These are phyloP conservation scores for Cryptomeria japonica DNA, from an alignment of 75 land plant genomes.

Conservation along the genomic window DNA sequence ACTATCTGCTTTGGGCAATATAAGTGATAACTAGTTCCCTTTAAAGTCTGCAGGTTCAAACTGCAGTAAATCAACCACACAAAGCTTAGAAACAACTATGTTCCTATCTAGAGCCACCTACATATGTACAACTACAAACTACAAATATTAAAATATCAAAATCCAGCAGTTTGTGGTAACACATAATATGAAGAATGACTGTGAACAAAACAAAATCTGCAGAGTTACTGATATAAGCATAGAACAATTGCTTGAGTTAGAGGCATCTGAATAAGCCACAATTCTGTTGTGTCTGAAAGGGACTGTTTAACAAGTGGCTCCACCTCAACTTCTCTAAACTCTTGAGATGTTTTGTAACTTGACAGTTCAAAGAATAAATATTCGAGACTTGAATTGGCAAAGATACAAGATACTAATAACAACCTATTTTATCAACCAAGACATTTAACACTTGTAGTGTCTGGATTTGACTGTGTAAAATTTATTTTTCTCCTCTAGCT, in stretches of 20 bases:
- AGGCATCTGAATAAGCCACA: slow-evolving; percentile 74
- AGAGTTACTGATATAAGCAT: not conserved
- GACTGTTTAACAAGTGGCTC: slow-evolving; percentile 34
- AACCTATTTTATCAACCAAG: not conserved
- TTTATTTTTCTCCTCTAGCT: no score
- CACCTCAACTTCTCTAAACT: slow-evolving; percentile 27
- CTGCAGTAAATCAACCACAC: not conserved
- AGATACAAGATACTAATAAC: not conserved
- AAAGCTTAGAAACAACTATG: not conserved
- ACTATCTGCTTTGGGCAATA: slow-evolving; percentile 27
- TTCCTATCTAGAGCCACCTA: not conserved
- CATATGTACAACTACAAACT: not conserved
- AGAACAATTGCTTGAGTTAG: slow-evolving; percentile 29
- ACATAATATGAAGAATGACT: not conserved
- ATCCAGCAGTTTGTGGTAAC: not conserved
- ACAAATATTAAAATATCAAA: not conserved
- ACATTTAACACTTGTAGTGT: no score
- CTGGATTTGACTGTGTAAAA: no score
- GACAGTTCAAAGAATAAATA: not conserved
- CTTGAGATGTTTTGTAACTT: slow-evolving; percentile 34
- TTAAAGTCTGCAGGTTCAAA: slow-evolving; percentile 35
- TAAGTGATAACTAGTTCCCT: slow-evolving; percentile 31
- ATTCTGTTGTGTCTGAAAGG: slow-evolving; percentile 41
- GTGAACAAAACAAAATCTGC: not conserved
- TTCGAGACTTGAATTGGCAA: not conserved